phyloP scores from a whole-genome alignment of 2,329 filamentous ascomycete species.

The Pyrenophora seminiperda region DNA sequence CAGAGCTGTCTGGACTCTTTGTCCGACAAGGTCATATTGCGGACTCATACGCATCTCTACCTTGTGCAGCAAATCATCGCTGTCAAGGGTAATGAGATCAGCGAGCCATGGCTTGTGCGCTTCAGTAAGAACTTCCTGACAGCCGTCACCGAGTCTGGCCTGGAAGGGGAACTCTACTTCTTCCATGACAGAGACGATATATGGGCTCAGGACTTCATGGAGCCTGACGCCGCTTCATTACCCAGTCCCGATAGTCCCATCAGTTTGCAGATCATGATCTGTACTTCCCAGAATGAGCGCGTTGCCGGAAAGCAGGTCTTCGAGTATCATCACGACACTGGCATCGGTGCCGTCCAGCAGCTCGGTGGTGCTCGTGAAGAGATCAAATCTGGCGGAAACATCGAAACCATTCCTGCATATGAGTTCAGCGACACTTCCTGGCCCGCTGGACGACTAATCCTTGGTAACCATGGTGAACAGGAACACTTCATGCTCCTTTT shows the following conservation, averaged over 20 bases:
- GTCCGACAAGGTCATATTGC: conserved; percentile 40
- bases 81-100: conserved; percentile 13
- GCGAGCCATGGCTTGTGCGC: background rate
- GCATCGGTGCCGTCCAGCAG: conserved; percentile 43
- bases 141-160: conserved; percentile 11
- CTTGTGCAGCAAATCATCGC: conserved; percentile 34
- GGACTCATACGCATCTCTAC: conserved; percentile 49
- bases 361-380: conserved; percentile 16
- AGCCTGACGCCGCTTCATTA: conserved; percentile 49
- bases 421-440: conserved; percentile 16
- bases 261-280: conserved; percentile 43
- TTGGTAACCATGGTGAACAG: conserved; percentile 19
- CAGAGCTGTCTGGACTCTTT: conserved; percentile 18
- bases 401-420: conserved; percentile 50
- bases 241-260: conserved; percentile 46
- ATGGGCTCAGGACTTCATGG: conserved; percentile 51
- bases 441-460: conserved; percentile 29
- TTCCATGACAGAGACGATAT: conserved; percentile 38
- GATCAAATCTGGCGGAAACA: conserved; percentile 41
- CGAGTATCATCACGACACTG: conserved; percentile 35
- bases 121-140: conserved; percentile 28
- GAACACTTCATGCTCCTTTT: conserved; percentile 32
- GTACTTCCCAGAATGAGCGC: conserved; percentile 30
- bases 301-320: conserved; percentile 43
- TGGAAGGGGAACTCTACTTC: conserved; percentile 19